Evolutionary conservation across 805 yeast genomes (phyloP).

Genomic region (Monosporozyma aquatica): DNA sequence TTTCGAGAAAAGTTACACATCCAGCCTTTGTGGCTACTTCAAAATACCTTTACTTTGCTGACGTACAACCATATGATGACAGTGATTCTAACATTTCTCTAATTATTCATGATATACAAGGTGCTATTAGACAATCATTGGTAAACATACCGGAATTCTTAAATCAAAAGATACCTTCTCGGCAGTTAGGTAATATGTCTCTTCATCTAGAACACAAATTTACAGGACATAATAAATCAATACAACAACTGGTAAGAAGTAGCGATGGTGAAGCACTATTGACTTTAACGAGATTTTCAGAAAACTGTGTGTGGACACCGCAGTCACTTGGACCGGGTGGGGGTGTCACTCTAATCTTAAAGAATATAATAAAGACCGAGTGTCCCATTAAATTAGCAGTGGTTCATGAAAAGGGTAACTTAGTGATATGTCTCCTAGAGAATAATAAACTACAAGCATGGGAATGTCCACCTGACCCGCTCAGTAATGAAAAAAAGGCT

Average conservation of each 20-base stretch:
- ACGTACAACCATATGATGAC: conserved; percentile 24
- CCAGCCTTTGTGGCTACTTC: conserved; percentile 29
- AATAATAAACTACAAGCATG: conserved; percentile 43
- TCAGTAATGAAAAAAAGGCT: conserved; percentile 15
- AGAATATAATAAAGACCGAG: conserved; percentile 37
- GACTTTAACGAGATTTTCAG: conserved; percentile 48
- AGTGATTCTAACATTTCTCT: conserved; percentile 30
- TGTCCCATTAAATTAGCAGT: conserved; percentile 41
- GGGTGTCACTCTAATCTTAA: conserved; percentile 31
- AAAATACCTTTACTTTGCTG: conserved; percentile 31
- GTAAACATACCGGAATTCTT: conserved; percentile 21
- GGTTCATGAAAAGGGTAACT: conserved; percentile 39
- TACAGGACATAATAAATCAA: conserved; percentile 83
- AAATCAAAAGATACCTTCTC: conserved; percentile 5
- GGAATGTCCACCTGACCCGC: conserved; percentile 40
- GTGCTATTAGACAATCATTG: conserved; percentile 31
- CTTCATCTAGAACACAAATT: conserved; percentile 43
- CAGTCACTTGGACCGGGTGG: conserved; percentile 21
- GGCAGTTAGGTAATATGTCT: conserved; percentile 8
- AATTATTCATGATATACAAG: conserved; percentile 39
- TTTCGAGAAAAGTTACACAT: conserved; percentile 16
- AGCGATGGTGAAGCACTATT: conserved; percentile 53
- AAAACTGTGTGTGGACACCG: conserved; percentile 53
- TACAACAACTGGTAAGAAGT: conserved; percentile 57
- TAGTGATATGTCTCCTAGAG: conserved; percentile 39